Base-by-base conservation (phyloP, 1,284 basidiomycete genomes). In the Athelia psychrophila region DNA sequence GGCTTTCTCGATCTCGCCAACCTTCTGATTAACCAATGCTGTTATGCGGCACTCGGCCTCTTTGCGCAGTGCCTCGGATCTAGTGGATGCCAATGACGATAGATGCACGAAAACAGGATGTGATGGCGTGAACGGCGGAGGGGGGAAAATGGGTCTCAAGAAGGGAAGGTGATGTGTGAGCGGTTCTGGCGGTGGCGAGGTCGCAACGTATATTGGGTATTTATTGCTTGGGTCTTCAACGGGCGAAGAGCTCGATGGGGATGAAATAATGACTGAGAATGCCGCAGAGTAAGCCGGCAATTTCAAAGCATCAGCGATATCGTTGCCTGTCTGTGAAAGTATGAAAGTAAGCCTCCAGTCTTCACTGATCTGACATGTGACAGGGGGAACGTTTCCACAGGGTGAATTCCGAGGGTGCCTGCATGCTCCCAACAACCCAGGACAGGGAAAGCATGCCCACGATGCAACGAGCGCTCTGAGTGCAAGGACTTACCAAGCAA, bases 91-190 rank as follows among this genome's bases (percentile, higher is more conserved):
- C 50, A 83, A 61, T 27, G 77, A 73, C 27, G 84, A 77, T 30
- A 92, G 72, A 61, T 86, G 79, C 32, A 72, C 57, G 62, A 91
- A 92, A 42, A 85, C 80, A 8, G 83, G 80, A 59, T 91, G 86
- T 20, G 83, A 83, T 13, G 89, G 84, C 0, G 86, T 82, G 65
- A 88, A 91, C 10, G 89, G 88, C 16, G 86, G 80, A 19, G 87
- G 87, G 25, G 83, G 79, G 63, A 91, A 87, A 25, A 91, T 68
- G 3, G 84, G 74, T 40, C 73, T 73, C 56, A 84, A 57, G 55
- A 71, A 64, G 45, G 75, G 70, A 52, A 85, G 67, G 63, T 77
- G 77, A 25, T 67, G 59, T 9, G 66, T 42, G 12, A 61, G 61
- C 44, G 66, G 66, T 47, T 75, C 60, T 49, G 67, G 64, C 53